phyloP scores from a whole-genome alignment of 1,284 basidiomycete genomes.

The Cystobasidium sp. region DNA sequence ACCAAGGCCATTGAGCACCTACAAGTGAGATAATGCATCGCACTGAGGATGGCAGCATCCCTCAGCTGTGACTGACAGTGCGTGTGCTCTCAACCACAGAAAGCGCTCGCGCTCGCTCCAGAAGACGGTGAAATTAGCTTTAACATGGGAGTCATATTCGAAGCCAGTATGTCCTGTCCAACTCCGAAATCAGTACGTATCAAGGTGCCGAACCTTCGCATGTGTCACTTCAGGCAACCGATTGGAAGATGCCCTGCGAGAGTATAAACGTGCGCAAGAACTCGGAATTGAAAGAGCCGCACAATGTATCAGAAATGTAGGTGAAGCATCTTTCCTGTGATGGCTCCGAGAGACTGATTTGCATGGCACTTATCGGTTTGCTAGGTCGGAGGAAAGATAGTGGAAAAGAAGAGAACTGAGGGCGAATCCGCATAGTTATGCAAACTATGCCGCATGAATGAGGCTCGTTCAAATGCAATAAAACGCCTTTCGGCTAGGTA shows the following conservation, averaged over 20 bases:
- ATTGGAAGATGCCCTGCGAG: slow-evolving; percentile 36
- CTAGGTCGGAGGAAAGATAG: slow-evolving; percentile 39
- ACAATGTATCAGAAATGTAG: slow-evolving; percentile 41
- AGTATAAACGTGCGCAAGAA: slow-evolving; percentile 29
- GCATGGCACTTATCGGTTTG: not conserved
- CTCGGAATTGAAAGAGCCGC: slow-evolving; percentile 42
- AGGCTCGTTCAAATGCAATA: no score
- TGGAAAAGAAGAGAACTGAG: slow-evolving; percentile 25
- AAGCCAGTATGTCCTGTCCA: slow-evolving; percentile 28
- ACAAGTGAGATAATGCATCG: slow-evolving; percentile 13
- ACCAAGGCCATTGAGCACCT: slow-evolving; percentile 39
- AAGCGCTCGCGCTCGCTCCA: slow-evolving; percentile 35
- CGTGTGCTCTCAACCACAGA: no score
- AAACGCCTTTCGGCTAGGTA: no score
- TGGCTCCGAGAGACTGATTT: not conserved
- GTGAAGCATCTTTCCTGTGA: not conserved
- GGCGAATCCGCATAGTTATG: not conserved
- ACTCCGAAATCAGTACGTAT: not conserved
- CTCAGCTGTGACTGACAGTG: no score
- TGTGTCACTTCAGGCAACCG: slow-evolving; percentile 2
- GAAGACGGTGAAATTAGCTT: slow-evolving; percentile 42
- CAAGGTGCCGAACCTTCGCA: not conserved
- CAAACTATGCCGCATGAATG: no score
- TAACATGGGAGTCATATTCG: slow-evolving; percentile 44
- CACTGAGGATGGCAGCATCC: no score